Evolutionary conservation across 75 land plant species (phyloP).

Genomic region (Ceratopteris richardii): DNA sequence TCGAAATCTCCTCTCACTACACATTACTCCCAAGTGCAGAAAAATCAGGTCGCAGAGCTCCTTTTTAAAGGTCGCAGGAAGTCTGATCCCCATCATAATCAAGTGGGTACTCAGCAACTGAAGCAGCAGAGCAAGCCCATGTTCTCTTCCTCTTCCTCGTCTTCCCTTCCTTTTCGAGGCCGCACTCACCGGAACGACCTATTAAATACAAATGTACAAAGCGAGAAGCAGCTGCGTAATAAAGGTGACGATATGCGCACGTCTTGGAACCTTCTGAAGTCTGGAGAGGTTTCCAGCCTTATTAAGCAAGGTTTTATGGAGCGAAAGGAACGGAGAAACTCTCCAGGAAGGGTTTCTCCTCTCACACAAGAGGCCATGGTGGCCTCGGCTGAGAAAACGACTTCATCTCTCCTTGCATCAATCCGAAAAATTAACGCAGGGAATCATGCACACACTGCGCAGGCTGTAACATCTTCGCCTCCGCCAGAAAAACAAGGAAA

Average conservation of each 20-base stretch:
- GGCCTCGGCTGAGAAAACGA: not conserved
- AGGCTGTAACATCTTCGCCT: not conserved
- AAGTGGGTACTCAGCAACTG: too few relatives aligned
- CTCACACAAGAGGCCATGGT: constrained; percentile 9
- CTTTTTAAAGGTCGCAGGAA: too few relatives aligned
- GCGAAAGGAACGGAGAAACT: constrained; percentile 38
- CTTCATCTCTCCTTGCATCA: not conserved
- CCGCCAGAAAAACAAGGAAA: not conserved
- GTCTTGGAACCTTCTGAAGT: constrained; percentile 9
- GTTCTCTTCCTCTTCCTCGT: too few relatives aligned
- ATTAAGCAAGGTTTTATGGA: constrained; percentile 58
- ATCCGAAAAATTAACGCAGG: not conserved
- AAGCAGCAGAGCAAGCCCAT: too few relatives aligned
- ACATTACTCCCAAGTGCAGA: too few relatives aligned
- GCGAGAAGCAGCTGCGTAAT: not conserved
- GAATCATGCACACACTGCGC: not conserved
- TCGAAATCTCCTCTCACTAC: too few relatives aligned
- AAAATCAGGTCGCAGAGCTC: too few relatives aligned
- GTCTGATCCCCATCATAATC: too few relatives aligned
- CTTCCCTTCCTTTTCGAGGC: too few relatives aligned
- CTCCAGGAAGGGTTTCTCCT: constrained; percentile 76
- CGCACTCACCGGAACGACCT: too few relatives aligned
- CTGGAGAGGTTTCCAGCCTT: constrained; percentile 48
- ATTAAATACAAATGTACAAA: too few relatives aligned
- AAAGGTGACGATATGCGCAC: not conserved